Base-by-base conservation (phyloP, 2,329 filamentous ascomycete genomes). In the Fusarium denticulatum region DNA sequence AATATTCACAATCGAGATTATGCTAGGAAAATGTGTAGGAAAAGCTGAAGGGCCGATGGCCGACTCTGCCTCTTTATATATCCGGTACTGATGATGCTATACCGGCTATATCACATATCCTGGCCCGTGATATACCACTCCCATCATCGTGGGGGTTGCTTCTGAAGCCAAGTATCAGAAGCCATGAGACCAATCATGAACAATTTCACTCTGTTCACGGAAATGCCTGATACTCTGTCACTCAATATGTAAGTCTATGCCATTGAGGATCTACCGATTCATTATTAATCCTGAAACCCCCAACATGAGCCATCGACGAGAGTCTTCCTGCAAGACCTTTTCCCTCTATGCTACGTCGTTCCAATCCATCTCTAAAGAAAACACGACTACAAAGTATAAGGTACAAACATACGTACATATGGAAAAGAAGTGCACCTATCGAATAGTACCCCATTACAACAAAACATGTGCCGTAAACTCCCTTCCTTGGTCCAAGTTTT, bases 401-500 rank as follows among this genome's bases (percentile, higher is more conserved):
- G 50, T 55, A 55, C 36, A 55, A 55, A 72, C 73, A 75, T 66
- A 69, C 74, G 70, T 68, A 70, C 62, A 75, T 64, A 62, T 70
- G 60, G 60, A 69, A 70, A 71, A 74, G 58, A 77, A 72, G 64
- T 68, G 60, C 64, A 73, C 60, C 63, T 43, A 45, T 62, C 53
- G 63, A 60, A 59, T 58, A 59, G 73, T 70, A 76, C 70, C 69
- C 26, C 74, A 70, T 77, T 78, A 71, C 72, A 76, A 78, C 61
- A 61, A 77, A 74, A 63, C 47, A 67, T 68, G 66, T 74, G 47
- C 72, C 76, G 47, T 64, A 60, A 76, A 69, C 69, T 61, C 53
- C 63, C 62, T 56, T 55, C 49, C 49, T 42, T 43, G 46, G 20
- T 69, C 62, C 67, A 42, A 42, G 26, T 56, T 72, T 67, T 69